These are phyloP conservation scores for Colletotrichum neosansevieriae DNA, from an alignment of 2,329 filamentous ascomycete genomes.

Conservation along the genomic window DNA sequence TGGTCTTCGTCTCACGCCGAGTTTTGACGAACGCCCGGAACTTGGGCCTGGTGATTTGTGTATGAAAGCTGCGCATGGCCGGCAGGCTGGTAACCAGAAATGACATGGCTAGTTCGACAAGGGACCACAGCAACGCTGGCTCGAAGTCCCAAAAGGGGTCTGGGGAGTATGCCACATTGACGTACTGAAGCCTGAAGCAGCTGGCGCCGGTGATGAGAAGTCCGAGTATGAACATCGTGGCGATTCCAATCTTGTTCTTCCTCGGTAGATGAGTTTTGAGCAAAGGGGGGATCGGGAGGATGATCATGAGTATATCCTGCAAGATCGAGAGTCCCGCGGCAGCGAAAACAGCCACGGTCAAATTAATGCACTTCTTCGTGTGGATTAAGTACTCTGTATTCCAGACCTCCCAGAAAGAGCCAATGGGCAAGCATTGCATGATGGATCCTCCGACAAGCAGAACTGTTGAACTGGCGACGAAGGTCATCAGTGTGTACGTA, in stretches of 20 bases:
- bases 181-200: slow-evolving; percentile 12
- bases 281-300: slow-evolving; percentile 16
- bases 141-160: slow-evolving; percentile 28
- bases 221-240: slow-evolving; percentile 6
- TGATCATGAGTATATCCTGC: slow-evolving; percentile 23
- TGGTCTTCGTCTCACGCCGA: background rate
- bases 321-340: slow-evolving; percentile 7
- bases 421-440: slow-evolving; percentile 13
- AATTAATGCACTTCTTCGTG: slow-evolving; percentile 23
- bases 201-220: slow-evolving; percentile 17
- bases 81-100: slow-evolving; percentile 24
- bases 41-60: slow-evolving; percentile 2
- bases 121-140: slow-evolving; percentile 21
- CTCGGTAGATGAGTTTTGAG: slow-evolving; percentile 8
- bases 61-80: slow-evolving; percentile 5
- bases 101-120: slow-evolving; percentile 21
- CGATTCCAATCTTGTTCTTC: slow-evolving; percentile 16
- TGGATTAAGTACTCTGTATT: slow-evolving; percentile 12
- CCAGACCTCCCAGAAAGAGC: slow-evolving; percentile 23
- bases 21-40: background rate
- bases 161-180: slow-evolving; percentile 22
- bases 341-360: slow-evolving; percentile 4
- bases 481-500: slow-evolving; percentile 12
- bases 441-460: slow-evolving; percentile 4
- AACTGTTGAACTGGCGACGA: background rate